Base-by-base conservation (phyloP, 2,329 filamentous ascomycete genomes). In the Claviceps sorghi region DNA sequence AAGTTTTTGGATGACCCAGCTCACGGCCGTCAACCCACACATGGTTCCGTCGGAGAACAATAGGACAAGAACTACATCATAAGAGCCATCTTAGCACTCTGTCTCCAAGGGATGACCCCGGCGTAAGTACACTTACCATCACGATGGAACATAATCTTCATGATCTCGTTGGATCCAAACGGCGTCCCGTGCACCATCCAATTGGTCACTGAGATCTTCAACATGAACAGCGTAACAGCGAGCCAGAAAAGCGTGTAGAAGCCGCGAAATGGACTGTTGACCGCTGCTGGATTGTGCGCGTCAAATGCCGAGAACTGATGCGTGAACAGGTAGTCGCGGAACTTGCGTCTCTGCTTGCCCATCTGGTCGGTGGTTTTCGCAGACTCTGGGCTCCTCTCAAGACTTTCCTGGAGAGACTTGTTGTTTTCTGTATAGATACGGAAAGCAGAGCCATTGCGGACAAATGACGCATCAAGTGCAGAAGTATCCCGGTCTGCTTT, bases 171-270 rank as follows among this genome's bases (percentile, higher is more conserved):
- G 3, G 73, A 77, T 1, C 84, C 86, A 47, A 89, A 72, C 1
- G 82, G 74, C 52, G 75, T 86, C 36, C 86, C 86, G 57, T 83
- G 76, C n/a, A 72, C 70, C 55, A 74, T 74, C 74, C 80, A 88
- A 60, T 89, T 90, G 42, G 79, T 73, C 34, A 79, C 78, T 0
- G 76, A 82, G 48, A 86, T 80, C 61, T 81, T 81, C 36, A 84
- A 60, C 53, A 88, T 76, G 58, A 84, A 75, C 44, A 89, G 64
- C 7, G 77, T 75, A 56, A 88, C 80, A 9, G 76, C 75, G 47
- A 88, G 75, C 85, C 86, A 90, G 64, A 88, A 88, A 0, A 91
- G 70, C 0, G 82, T 86, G 61, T 86, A 89, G 69, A 90, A 90
- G 32, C 86, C 86, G 62, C 85, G 80, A 59, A 89, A 90, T 0